Evolutionary conservation across 768 basidiomycete genomes (phyloP), one percentile per base, ranked within the genome.

Genomic region (Neoboletus brunneissimus): DNA sequence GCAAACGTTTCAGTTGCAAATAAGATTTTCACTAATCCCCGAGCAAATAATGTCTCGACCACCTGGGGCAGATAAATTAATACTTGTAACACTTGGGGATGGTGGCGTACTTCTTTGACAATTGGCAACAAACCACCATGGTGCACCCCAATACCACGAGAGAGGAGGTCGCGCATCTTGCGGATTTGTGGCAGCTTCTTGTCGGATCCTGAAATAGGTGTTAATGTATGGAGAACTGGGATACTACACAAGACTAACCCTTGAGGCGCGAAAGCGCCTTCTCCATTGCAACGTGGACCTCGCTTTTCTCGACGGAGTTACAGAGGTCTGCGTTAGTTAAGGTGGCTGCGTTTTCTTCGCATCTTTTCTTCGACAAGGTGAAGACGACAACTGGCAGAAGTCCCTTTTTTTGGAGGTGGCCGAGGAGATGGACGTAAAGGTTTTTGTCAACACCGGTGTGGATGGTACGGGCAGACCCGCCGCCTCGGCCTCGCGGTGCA

Each of bases 1-100:
- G 96, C 96, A 70, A 99, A 99, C 0, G 97, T 99, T 74, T 99
- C 97, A 5, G 97, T 99, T 1, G 97, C 97, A 69, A 99, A 99
- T 8, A 99, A 76, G 22, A 97, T 85, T 73, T 98, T 98, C 58
- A 99, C 95, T 48, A 98, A 76, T 18, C 97, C 97, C 43, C 94
- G 85, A 10, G 94, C 91, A 70, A 99, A 99, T 18, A 99, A 78
- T 41, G 98, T 89, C 71, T 99, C 97, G 9, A 98, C 95, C 22
- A 98, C 86, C 91, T 97, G 56, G 49, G 18, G 27, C 3, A 56
- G 65, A 59, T 49, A 13, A 20, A 55, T 64, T 11, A 58, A 48
- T 37, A 38, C n/a, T 2, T 27, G 45, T 43, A 29, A 53, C 27
- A 22, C 10, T 16, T 42, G 23, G 29, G 2, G 18, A 43, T 43